phyloP scores from a whole-genome alignment of 345 rosid genomes.

The Moringa oleifera region DNA sequence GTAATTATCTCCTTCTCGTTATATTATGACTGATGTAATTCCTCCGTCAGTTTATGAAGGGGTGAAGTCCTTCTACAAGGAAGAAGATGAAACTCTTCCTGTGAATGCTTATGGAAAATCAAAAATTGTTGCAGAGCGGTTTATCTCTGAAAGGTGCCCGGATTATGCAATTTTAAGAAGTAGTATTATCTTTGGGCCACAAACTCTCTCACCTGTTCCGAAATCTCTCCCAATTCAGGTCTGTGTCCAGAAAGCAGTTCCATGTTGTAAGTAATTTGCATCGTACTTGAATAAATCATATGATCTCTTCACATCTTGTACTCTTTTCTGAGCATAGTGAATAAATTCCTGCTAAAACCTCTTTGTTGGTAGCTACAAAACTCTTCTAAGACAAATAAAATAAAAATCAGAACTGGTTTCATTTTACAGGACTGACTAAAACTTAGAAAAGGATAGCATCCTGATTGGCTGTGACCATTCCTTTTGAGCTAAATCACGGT shows the following conservation, averaged over 20 bases:
- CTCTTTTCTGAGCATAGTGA: too few relatives aligned
- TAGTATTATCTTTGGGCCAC: slow-evolving; percentile 85
- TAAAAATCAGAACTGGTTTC: background rate
- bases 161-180: slow-evolving; percentile 78
- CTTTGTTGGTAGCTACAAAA: too few relatives aligned
- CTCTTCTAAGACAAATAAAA: too few relatives aligned
- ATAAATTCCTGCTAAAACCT: too few relatives aligned
- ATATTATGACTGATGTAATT: slow-evolving; percentile 7
- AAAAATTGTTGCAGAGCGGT: slow-evolving; percentile 74
- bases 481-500: too few relatives aligned
- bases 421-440: background rate
- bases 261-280: background rate
- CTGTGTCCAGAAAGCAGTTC: background rate
- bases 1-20: background rate
- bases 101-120: slow-evolving; percentile 88
- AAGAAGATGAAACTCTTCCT: slow-evolving; percentile 70
- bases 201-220: slow-evolving; percentile 77
- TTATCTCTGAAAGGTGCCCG: slow-evolving; percentile 48
- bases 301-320: too few relatives aligned
- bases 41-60: slow-evolving; percentile 67
- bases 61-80: slow-evolving; percentile 82
- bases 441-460: background rate
- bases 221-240: slow-evolving; percentile 93
- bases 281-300: background rate
- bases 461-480: too few relatives aligned